Percentiles rank a stretch among this genome's conserved stretches.
These are phyloP conservation scores for Suillus occidentalis DNA, from an alignment of 768 basidiomycete genomes.

Conservation along the genomic window DNA sequence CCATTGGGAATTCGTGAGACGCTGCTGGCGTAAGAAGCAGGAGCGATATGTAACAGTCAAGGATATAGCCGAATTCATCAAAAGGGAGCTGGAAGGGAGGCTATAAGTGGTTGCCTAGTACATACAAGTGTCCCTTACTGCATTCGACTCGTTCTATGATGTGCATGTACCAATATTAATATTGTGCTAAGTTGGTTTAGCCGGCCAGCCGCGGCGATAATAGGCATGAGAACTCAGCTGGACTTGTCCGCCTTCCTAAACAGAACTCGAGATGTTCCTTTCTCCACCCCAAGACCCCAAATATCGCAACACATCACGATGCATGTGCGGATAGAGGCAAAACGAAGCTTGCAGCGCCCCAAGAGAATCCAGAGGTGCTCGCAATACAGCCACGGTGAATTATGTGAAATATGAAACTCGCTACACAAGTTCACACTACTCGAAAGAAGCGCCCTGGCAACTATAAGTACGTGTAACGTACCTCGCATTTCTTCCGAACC, in stretches of 20 bases:
- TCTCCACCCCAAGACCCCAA: no score
- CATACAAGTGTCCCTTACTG: neutral
- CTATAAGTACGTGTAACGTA: neutral
- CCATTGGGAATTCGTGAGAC: conserved; percentile 9
- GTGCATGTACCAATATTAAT: neutral
- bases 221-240: neutral
- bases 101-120: neutral
- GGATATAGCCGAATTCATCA: neutral
- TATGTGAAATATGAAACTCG: neutral
- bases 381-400: neutral
- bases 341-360: neutral
- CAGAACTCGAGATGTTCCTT: no score
- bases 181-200: neutral
- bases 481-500: neutral
- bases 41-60: neutral
- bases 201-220: neutral
- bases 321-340: neutral
- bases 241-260: neutral
- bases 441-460: neutral
- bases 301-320: neutral
- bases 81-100: neutral
- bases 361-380: neutral
- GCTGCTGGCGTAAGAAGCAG: conserved; percentile 6
- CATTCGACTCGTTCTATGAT: neutral
- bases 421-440: neutral